phyloP scores from a whole-genome alignment of 2,329 filamentous ascomycete genomes.

The Aspergillus sp. region DNA sequence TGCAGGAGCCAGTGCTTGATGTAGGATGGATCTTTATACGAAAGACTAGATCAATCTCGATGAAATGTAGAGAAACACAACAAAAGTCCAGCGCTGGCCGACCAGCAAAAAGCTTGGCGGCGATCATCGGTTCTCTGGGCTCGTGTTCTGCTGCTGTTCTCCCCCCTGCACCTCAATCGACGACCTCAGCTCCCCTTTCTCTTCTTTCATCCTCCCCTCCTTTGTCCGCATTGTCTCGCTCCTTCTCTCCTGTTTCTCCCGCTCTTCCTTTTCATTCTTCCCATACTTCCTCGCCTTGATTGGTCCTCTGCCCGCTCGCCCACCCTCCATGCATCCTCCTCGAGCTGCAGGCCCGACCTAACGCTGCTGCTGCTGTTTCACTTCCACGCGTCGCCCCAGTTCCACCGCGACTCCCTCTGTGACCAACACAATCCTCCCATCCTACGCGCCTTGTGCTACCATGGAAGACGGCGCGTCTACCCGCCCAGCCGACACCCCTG shows the following conservation, averaged over 20 bases:
- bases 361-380: slow-evolving; percentile 17
- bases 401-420: slow-evolving; percentile 9
- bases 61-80: no score
- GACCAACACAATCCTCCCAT: slow-evolving; percentile 13
- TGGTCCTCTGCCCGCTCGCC: background rate
- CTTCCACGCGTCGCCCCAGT: slow-evolving; percentile 22
- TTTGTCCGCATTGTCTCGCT: slow-evolving; percentile 9
- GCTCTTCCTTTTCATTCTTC: slow-evolving; percentile 1
- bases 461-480: slow-evolving; percentile 31
- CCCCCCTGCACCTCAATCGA: slow-evolving; percentile 2
- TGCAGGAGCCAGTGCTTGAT: background rate
- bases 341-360: slow-evolving; percentile 24
- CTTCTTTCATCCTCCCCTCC: slow-evolving; percentile 8
- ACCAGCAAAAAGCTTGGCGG: slow-evolving; percentile 19
- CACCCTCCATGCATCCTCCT: slow-evolving; percentile 25
- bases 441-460: slow-evolving; percentile 20
- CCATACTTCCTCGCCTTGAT: background rate
- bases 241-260: slow-evolving; percentile 1
- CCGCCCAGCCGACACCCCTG: slow-evolving; percentile 41
- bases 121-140: slow-evolving; percentile 22
- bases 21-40: no score
- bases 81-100: no score
- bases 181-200: slow-evolving; percentile 9
- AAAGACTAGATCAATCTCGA: no score
- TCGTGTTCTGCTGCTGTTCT: slow-evolving; percentile 14